Evolutionary conservation across 192 early-diverging fungal species (phyloP), one percentile per base, ranked within the genome.

Genomic region (Entomortierella chlamydospora): DNA sequence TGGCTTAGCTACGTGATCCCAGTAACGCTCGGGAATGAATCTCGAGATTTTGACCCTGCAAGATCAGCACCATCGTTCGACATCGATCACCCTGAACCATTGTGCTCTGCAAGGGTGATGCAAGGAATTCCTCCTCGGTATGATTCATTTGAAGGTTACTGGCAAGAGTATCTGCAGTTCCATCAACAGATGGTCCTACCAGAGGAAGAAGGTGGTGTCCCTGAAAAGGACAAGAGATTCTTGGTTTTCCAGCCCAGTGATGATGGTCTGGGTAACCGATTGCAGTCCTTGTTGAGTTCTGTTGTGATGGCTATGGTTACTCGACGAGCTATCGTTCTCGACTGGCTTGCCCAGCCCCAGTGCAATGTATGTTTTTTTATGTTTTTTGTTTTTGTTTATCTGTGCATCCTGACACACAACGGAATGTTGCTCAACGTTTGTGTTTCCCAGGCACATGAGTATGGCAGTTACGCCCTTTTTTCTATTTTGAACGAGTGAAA

Each of bases 81-180:
- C 29, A 65, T 79, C 25, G 23, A 70, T 22, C 76, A 79, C 31
- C 76, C 76, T 26, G 76, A 61, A 33, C 57, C 31, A 17, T 51
- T 79, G 20, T 79, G 76, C 34, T 65, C 68, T 12, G 57, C 61
- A 30, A 50, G 33, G 47, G 62, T 43, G 29, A 59, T 74, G 58
- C 31, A 28, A 42, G 57, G 53, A 28, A 23, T 34, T 20, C 8
- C 17, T 1, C 54, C 73, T 20, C 73, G 66, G 11, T 54, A 59
- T 55, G 50, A 57, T 12, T 39, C 53, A 1, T 79, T 79, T 66
- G 76, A 79, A 1, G 68, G 52, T 0, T 79, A 79, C 39, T 79
- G 76, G 76, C 45, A 79, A 29, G 76, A 79, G 30, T 79, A 79
- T 20, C 51, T 79, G 29, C 55, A 79, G 22, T 79, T 79, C 26